Percentiles rank a stretch among this genome's conserved stretches.
phyloP scores from a whole-genome alignment of 441 rosid genomes.

The Flueggea neowawraea region DNA sequence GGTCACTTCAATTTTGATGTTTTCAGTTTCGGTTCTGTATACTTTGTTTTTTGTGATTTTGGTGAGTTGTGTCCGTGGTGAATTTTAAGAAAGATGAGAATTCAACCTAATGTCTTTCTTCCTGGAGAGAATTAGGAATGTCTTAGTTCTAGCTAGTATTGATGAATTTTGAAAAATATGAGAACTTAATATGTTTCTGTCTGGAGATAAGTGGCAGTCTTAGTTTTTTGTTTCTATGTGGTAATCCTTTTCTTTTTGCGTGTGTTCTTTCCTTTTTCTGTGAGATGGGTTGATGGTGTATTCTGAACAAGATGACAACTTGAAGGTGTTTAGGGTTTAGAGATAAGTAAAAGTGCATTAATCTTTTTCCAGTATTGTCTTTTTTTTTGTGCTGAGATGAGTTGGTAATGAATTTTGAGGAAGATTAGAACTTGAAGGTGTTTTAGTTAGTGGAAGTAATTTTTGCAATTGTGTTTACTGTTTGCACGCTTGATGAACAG shows the following conservation, averaged over 20 bases:
- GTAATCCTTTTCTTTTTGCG: not conserved
- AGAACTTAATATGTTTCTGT: too few species aligned
- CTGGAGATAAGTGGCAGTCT: too few species aligned
- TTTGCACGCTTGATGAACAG: constrained; percentile 22
- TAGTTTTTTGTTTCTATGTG: not conserved
- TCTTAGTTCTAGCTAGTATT: too few species aligned
- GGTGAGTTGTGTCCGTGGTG: not conserved
- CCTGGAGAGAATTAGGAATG: too few species aligned
- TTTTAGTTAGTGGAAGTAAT: too few species aligned
- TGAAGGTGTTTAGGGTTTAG: too few species aligned
- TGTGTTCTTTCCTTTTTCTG: not conserved
- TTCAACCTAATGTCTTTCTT: too few species aligned
- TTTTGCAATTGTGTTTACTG: not conserved
- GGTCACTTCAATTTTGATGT: constrained; percentile 11
- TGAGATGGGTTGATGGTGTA: too few species aligned
- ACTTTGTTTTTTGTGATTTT: not conserved
- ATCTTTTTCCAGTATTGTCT: not conserved
- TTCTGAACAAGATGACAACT: too few species aligned
- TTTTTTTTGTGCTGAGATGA: not conserved
- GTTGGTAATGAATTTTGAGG: not conserved
- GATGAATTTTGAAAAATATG: too few species aligned
- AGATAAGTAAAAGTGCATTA: constrained; percentile 5
- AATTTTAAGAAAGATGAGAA: too few species aligned
- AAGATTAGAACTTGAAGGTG: not conserved
- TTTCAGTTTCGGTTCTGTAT: not conserved